phyloP scores from a whole-genome alignment of 306 rosid species.

The Neltuma alba region DNA sequence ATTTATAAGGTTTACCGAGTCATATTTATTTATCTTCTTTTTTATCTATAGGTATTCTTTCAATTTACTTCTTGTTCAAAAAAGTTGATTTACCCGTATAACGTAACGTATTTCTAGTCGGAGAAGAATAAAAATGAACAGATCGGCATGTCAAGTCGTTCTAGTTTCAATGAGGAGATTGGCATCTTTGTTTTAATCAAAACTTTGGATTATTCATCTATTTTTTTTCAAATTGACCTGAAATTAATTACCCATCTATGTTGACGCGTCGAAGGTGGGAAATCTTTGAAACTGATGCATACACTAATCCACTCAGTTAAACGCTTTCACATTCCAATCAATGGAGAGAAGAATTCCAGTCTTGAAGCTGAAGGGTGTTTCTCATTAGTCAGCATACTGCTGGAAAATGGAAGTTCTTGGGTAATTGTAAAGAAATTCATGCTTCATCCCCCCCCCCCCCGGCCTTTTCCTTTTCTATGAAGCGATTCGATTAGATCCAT shows the following conservation, averaged over 20 bases:
- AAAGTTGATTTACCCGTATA: too few relatives aligned
- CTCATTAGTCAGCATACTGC: background rate
- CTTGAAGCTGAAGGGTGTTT: background rate
- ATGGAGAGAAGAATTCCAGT: conserved; percentile 1
- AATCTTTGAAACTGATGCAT: background rate
- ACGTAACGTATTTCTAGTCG: too few relatives aligned
- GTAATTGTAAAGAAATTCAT: background rate
- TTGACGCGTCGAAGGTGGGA: background rate
- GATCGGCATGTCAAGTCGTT: too few relatives aligned
- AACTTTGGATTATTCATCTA: too few relatives aligned
- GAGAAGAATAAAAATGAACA: background rate
- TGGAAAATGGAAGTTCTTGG: background rate
- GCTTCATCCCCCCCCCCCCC: too few relatives aligned
- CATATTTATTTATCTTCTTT: background rate
- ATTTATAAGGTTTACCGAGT: background rate
- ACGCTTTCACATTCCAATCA: background rate
- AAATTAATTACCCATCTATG: background rate
- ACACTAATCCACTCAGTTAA: background rate
- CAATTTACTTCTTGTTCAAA: too few relatives aligned
- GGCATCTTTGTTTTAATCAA: background rate
- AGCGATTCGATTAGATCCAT: conserved; percentile 22
- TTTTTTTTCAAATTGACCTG: too few relatives aligned
- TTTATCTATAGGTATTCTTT: background rate
- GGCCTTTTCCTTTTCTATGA: background rate
- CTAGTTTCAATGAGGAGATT: background rate